phyloP scores from a whole-genome alignment of 2,329 filamentous ascomycete species.

The Calonectria leucothoes region DNA sequence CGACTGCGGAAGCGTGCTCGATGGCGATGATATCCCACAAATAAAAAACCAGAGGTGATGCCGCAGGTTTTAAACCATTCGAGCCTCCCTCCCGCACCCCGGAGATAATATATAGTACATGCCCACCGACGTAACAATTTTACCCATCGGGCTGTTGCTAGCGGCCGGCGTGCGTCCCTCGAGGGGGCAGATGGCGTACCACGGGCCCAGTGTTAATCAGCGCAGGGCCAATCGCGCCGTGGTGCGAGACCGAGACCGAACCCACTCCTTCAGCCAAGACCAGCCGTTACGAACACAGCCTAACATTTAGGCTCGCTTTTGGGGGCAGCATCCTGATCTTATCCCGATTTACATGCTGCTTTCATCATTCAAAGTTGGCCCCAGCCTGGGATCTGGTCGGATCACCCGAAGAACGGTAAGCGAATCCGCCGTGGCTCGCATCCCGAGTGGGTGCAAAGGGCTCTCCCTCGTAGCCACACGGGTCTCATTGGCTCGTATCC shows the following conservation, averaged over 20 bases:
- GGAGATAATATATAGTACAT: not conserved
- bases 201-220: not conserved
- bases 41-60: not conserved
- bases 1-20: not conserved
- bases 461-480: not conserved
- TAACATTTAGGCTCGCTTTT: not conserved
- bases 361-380: not conserved
- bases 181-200: not conserved
- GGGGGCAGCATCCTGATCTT: not conserved
- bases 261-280: not conserved
- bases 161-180: not conserved
- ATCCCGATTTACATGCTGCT: not conserved
- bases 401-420: not conserved
- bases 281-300: not conserved
- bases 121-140: too few relatives aligned
- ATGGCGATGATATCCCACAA: not conserved
- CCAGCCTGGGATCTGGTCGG: not conserved
- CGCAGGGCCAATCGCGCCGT: not conserved
- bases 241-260: not conserved
- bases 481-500: not conserved
- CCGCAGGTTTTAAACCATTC: not conserved
- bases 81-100: too few relatives aligned
- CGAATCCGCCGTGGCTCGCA: not conserved
- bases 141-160: not conserved
- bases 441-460: not conserved